Conservation (phyloP, 306 rosid species). For the Psophocarpus tetragonolobus region DNA sequence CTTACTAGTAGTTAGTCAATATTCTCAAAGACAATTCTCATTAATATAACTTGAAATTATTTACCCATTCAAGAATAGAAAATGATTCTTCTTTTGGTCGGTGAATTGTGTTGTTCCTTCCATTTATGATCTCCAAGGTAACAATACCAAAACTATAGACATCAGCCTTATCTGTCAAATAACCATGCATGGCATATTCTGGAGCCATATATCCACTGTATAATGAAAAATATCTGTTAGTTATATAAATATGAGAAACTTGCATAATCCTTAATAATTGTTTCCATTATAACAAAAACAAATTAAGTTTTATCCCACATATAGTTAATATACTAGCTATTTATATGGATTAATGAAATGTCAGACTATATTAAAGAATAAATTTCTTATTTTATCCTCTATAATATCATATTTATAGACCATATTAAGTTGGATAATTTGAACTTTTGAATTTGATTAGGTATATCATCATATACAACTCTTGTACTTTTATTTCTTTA, state of each 20-base stretch:
- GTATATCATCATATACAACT: not conserved
- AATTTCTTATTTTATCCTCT: not conserved
- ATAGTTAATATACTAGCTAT: not conserved
- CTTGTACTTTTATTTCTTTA: not conserved
- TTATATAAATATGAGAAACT: not conserved
- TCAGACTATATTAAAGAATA: not conserved
- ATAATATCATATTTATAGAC: not conserved
- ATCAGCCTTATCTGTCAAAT: constrained; percentile 75
- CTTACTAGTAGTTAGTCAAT: not conserved
- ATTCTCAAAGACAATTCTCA: not conserved
- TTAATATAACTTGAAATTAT: not conserved
- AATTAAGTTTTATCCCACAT: not conserved
- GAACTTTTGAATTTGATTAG: not conserved
- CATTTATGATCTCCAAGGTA: constrained; percentile 62
- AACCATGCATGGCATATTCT: constrained; percentile 66
- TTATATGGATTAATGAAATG: not conserved
- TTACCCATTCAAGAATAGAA: constrained; percentile 57
- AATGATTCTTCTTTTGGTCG: constrained; percentile 41
- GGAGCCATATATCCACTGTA: constrained; percentile 61
- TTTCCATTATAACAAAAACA: not conserved
- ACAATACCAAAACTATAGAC: constrained; percentile 76
- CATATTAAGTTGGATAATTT: not conserved
- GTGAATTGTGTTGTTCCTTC: constrained; percentile 49
- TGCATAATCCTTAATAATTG: not conserved
- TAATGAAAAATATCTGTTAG: not conserved